Evolutionary conservation across 306 rosid species (phyloP), one percentile per base, ranked within the genome.

Genomic region (Lotus japonicus): DNA sequence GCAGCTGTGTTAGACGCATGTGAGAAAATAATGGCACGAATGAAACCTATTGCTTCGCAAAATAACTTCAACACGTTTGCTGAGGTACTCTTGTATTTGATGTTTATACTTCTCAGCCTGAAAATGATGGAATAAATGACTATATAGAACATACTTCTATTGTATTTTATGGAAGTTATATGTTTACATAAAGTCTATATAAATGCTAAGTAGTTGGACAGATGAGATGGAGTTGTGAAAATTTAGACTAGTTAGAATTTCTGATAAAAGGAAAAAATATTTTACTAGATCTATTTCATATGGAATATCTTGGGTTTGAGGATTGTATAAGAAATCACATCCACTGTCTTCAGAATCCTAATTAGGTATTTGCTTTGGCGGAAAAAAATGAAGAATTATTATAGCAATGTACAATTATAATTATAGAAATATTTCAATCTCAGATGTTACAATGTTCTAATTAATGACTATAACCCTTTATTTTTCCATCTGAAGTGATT

Each of bases 1-100:
- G 92, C 89, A 69, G 97, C 97, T 1, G 96, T 90, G 83, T 85
- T 90, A 86, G 97, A 94, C 64, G 98, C 98, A 35, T 94, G 97
- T 74, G 95, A 94, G 76, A 81, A 94, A 79, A 85, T 90, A 67
- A 86, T 80, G 83, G 83, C 87, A 66, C 92, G 92, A 10, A 94
- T 90, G 96, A 83, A 88, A 70, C 97, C 97, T 62, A 79, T 94
- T 62, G 86, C 95, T 45, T 82, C 90, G 48, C 83, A 53, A 26
- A 66, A 68, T 18, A 88, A 62, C 66, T 92, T 90, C 81, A 80
- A 68, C 80, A 85, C 97, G 1, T 92, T 92, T 35, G 77, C 84
- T 2, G 84, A 88, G 92, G 95, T 88, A 86, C 59, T 41, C 26
- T 12, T 38, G 17, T 53, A 72, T 63, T 51, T 75, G 11, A 41